Evolutionary conservation across 1,139 yeast species (phyloP).

Genomic region (Candida pseudoviswanathii): DNA sequence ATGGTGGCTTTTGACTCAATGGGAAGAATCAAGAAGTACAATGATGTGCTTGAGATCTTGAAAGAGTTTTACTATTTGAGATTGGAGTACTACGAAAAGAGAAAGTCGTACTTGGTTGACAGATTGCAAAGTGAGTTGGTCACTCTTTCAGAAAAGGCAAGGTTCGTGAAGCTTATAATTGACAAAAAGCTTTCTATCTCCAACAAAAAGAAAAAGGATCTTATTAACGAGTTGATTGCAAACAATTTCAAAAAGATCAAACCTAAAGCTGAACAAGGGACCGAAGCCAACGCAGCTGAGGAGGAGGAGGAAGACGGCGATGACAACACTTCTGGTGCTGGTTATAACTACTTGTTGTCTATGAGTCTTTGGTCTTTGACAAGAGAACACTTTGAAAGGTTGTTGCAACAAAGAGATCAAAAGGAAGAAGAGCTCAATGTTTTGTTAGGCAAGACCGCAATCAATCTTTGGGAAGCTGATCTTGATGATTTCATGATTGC

Average conservation of each 20-base stretch:
- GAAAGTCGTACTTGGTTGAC: constrained; percentile 79
- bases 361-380: constrained; percentile 96
- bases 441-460: constrained; percentile 71
- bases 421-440: constrained; percentile 73
- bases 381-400: constrained; percentile 79
- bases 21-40: constrained; percentile 85
- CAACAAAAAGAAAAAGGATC: constrained; percentile 68
- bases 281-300: constrained; percentile 17
- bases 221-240: constrained; percentile 63
- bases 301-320: constrained; percentile 33
- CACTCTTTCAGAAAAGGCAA: constrained; percentile 78
- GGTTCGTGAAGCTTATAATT: constrained; percentile 88
- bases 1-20: constrained; percentile 97
- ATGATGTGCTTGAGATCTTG: constrained; percentile 72
- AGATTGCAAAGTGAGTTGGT: constrained; percentile 74
- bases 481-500: constrained; percentile 68
- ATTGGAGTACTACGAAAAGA: constrained; percentile 84
- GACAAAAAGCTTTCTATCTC: constrained; percentile 70
- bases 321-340: constrained; percentile 37
- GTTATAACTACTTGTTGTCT: constrained; percentile 73
- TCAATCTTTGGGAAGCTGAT: constrained; percentile 86
- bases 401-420: constrained; percentile 69
- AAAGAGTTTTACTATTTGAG: constrained; percentile 84
- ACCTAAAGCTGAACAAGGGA: constrained; percentile 61
- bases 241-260: constrained; percentile 77